Conservation (phyloP, 2,329 filamentous ascomycete genomes). For the Botrytis porri region DNA sequence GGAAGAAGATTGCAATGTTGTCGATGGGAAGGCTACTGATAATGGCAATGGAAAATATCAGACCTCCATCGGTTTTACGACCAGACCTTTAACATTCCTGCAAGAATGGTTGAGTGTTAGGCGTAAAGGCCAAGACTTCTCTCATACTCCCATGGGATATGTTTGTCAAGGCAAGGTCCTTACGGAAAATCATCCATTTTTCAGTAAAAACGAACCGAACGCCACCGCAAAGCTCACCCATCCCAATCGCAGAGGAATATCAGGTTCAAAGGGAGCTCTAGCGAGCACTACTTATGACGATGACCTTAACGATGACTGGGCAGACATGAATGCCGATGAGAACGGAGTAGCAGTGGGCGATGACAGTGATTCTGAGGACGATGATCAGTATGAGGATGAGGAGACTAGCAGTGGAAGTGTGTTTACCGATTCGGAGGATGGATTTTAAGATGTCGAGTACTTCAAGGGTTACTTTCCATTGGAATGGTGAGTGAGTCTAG, state of each 20-base stretch:
- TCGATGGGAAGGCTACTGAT: background rate
- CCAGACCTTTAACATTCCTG: slow-evolving; percentile 47
- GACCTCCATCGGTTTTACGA: slow-evolving; percentile 31
- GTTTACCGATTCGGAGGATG: background rate
- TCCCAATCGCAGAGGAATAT: background rate
- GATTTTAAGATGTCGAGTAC: background rate
- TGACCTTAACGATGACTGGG: slow-evolving; percentile 2
- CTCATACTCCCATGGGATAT: slow-evolving; percentile 56
- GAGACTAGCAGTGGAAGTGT: background rate
- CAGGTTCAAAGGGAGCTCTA: background rate
- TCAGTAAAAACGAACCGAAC: slow-evolving; percentile 33
- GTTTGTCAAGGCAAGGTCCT: slow-evolving; percentile 43
- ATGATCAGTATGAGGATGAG: background rate
- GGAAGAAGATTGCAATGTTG: background rate
- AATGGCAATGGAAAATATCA: background rate
- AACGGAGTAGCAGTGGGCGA: background rate
- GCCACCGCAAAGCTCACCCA: background rate
- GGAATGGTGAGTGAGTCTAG: background rate
- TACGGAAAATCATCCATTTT: slow-evolving; percentile 50
- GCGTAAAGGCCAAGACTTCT: slow-evolving; percentile 54
- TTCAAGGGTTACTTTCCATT: background rate
- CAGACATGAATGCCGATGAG: background rate
- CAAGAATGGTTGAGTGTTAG: slow-evolving; percentile 56
- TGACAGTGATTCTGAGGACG: background rate
- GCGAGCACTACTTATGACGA: background rate